Conservation (phyloP, 768 basidiomycete genomes). For the Floccularia luteovirens region DNA sequence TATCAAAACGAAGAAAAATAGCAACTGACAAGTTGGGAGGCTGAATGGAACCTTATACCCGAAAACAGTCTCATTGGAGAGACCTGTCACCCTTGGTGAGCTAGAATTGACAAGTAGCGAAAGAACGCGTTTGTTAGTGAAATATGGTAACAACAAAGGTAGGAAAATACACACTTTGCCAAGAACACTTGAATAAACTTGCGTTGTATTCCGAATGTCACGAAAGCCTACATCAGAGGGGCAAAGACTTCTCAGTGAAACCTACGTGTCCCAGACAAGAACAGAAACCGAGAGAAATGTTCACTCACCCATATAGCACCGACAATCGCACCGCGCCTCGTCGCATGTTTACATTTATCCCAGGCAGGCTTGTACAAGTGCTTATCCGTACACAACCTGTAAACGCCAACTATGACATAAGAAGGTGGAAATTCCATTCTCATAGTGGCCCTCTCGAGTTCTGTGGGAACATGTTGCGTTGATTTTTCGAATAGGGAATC, state of each 20-base stretch:
- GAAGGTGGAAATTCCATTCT: slow-evolving; percentile 75
- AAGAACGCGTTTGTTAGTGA: not conserved
- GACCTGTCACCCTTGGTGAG: slow-evolving; percentile 55
- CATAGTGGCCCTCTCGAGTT: slow-evolving; percentile 43
- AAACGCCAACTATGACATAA: slow-evolving; percentile 80
- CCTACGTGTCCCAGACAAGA: no score
- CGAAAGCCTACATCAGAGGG: slow-evolving; percentile 36
- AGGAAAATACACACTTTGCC: slow-evolving; percentile 37
- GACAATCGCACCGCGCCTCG: slow-evolving; percentile 57
- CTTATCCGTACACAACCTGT: slow-evolving; percentile 72
- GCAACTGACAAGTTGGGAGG: slow-evolving; percentile 61
- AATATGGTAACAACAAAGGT: not conserved
- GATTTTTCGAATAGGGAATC: not conserved
- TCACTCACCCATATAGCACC: slow-evolving; percentile 61
- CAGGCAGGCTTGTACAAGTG: slow-evolving; percentile 67
- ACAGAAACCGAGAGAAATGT: no score
- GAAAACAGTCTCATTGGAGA: slow-evolving; percentile 55
- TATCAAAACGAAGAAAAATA: not conserved
- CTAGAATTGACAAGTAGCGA: slow-evolving; percentile 18
- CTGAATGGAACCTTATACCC: slow-evolving; percentile 62
- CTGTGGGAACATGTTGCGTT: slow-evolving; percentile 24
- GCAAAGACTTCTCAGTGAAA: slow-evolving; percentile 1
- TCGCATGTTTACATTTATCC: slow-evolving; percentile 80
- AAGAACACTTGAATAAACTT: slow-evolving; percentile 61
- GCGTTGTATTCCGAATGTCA: slow-evolving; percentile 68